Percentiles rank a stretch among this genome's conserved stretches.
phyloP scores from a whole-genome alignment of 495 filamentous ascomycete species.

The Xylaria scruposa region DNA sequence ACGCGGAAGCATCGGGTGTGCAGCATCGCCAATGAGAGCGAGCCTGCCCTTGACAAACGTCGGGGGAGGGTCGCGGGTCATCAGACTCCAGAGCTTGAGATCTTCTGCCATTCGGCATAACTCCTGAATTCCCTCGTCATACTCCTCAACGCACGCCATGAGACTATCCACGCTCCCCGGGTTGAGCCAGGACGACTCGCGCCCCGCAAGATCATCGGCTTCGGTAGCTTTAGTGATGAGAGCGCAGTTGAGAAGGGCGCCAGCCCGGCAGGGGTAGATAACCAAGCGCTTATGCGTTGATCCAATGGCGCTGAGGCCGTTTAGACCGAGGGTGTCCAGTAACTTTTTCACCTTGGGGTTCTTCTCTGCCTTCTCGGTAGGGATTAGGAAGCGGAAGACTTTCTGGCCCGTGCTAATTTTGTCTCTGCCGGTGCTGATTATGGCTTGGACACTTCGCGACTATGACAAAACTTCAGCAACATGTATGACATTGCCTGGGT shows the following conservation, averaged over 20 bases:
- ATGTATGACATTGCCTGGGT: background rate
- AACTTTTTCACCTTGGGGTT: background rate
- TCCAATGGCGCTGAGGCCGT: background rate
- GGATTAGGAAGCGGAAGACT: conserved; percentile 13
- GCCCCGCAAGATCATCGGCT: background rate
- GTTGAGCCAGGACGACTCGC: conserved; percentile 6
- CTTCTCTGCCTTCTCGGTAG: background rate
- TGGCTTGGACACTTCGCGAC: background rate
- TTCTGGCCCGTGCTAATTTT: conserved; percentile 3
- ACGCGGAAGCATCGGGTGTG: conserved; percentile 59
- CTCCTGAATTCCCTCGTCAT: background rate
- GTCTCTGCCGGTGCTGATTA: background rate
- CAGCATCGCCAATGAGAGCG: conserved; percentile 56
- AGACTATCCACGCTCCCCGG: conserved; percentile 1
- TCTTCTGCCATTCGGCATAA: conserved; percentile 44
- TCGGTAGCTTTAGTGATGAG: background rate
- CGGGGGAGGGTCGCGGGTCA: conserved; percentile 42
- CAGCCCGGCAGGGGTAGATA: conserved; percentile 18
- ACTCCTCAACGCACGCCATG: background rate
- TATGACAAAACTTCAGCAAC: background rate
- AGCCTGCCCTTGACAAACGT: conserved; percentile 49
- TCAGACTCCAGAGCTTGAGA: conserved; percentile 55
- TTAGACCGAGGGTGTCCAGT: background rate
- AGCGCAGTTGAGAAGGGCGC: conserved; percentile 13
- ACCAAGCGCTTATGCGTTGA: background rate